Base-by-base conservation (phyloP, 257 asterid species). In the Lavandula angustifolia region DNA sequence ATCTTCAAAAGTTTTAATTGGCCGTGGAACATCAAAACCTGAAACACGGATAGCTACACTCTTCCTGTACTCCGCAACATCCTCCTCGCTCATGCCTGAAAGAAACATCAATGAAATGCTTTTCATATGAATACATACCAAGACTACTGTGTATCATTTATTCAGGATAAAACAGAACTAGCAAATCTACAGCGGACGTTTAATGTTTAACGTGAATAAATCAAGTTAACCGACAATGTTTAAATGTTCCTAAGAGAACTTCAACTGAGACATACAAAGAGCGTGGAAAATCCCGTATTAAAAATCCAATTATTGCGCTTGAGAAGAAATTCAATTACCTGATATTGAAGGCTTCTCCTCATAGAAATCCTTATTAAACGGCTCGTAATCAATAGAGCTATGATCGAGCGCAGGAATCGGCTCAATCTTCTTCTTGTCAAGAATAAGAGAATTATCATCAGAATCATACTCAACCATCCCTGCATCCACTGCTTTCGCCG, bases 401-500 rank as follows among this genome's bases (percentile, higher is more conserved):
- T 92, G 97, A 62, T 92, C 99, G 63, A 92, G 84, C 22, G 96
- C 85, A 3, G 87, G 62, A 74, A 92, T 84, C 12, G 99, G 97
- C 78, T 92, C 99, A 60, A 92, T 92, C 78, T 80, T 92, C 84
- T 75, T 89, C 92, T 78, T 92, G 60, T 92, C 99, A 14, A 85
- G 43, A 64, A 92, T 75, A 77, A 92, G 65, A 3, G 96, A 95
- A 78, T 92, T 92, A 73, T 92, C 99, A 67, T 92, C 99, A 1
- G 94, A 84, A 75, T 92, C 99, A 62, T 92, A 92, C 66, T 92
- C 97, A 22, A 92, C 13, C 76, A 85, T 58, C 41, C 99, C 99
- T 0, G 99, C 91, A 66, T 92, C 99, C 74, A 92, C 94, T 4
- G 99, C 99, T 83, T 92, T 92, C 0, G 99, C 99, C 5, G 96